Evolutionary conservation across 495 filamentous ascomycete genomes (phyloP), one percentile per base, ranked within the genome.

Genomic region (Durotheca rogersii): DNA sequence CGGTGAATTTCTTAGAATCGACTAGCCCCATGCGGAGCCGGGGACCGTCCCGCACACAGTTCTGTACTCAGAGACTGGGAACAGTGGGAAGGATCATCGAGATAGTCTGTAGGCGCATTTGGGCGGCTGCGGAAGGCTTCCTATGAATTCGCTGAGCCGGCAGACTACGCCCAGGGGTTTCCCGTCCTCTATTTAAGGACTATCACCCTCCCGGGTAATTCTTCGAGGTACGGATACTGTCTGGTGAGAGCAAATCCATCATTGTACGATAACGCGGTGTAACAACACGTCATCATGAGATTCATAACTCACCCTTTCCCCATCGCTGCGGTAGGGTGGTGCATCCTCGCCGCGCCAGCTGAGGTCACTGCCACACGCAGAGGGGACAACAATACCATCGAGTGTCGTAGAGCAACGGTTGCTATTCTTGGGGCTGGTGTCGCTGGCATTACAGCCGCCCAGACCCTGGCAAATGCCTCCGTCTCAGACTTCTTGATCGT

Each of bases 401-500:
- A 57, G 39, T 68, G 67, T 49, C 57, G 47, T 17, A 70, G 67
- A 41, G 75, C 73, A 9, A 67, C 62, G 29, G 71, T 76, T n/a
- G 72, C 68, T 10, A 68, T 78, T 25, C 62, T 74, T 17, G 82
- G 82, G 14, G 81, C 77, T 27, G 81, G 81, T 1, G 78, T 82
- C 47, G 77, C 85, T 6, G 86, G 86, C 12, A 85, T 90, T 17
- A 83, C 85, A 9, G 85, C 86, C 29, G 85, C 86, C 5, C 83
- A 88, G 78, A 73, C 85, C 7, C 64, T 90, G 4, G 65, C 72
- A 4, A 84, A 88, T 53, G 74, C 72, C 19, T 87, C 79, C 3
- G 64, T 89, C 4, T 67, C 73, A 20, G 85, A 89, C 57, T 89
- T 89, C 54, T 25, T 87, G 23, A 83, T 89, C 32, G 56, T 90